Base-by-base conservation (phyloP, 139 green algal species). In the Edaphochlamys debaryana region DNA sequence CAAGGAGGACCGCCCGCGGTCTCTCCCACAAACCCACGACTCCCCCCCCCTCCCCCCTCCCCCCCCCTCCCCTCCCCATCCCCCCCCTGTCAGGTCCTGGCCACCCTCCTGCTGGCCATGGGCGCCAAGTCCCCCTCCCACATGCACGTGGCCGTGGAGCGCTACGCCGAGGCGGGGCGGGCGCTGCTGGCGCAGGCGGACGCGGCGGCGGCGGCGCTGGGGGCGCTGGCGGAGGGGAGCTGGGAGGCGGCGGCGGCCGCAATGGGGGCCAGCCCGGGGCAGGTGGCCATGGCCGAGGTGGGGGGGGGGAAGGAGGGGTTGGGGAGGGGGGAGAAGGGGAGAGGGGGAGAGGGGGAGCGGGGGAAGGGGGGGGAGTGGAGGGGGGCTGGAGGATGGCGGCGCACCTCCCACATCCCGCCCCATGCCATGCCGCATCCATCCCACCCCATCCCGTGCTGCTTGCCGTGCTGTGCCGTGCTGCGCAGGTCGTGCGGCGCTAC, bases 111-210 rank as follows among this genome's bases (percentile, higher is more conserved):
- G 72, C 79, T 98, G 48, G 77, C 92, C 9, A 87, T 93, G 19
- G 95, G 95, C 7, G 85, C 90, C 80, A 98, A 98, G 90, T 92
- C 80, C 25, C 95, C 96, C 86, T 95, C 90, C 34, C 95, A 98
- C 88, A 91, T 93, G 72, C 82, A 95, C 62, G 95, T 93, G 27
- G 87, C 91, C 15, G 76, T 98, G 74, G 93, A 97, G 87, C 89
- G 95, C 4, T 98, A 97, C 87, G 76, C 82, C 32, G 71, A 79
- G 3, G 80, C 91, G 38, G 76, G 97, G 45, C 52, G 74, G 23
- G n/a, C 69, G 13, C 68, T 92, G 69, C 70, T 94, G 56, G 62
- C 37, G 29, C 80, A 86, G 20, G 41, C 42, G 20, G 88, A 87
- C 15, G 50, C 40, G 80, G 89, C 80, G 15, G 79, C 92, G 83